phyloP scores from a whole-genome alignment of 371 early-diverging fungal genomes.

The Gilbertella persicaria region DNA sequence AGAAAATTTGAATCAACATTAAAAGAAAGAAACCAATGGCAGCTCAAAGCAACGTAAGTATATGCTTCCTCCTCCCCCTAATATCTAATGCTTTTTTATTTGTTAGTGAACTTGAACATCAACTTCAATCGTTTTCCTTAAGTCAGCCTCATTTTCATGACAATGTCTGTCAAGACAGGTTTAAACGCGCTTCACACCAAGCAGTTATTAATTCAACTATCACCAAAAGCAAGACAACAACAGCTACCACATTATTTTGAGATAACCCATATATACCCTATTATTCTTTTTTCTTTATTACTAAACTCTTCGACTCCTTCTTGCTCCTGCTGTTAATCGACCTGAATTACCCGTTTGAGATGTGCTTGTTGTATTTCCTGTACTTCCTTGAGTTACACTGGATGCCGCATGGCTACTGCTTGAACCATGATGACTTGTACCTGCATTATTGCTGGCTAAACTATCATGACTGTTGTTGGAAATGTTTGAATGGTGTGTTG shows the following conservation, averaged over 20 bases:
- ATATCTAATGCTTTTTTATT: neutral
- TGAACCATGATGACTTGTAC: neutral
- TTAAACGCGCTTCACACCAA: neutral
- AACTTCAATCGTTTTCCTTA: neutral
- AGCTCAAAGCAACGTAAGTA: slow-evolving; percentile 37
- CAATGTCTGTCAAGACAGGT: neutral
- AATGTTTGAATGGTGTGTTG: neutral
- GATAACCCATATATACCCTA: neutral
- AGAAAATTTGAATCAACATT: slow-evolving; percentile 31
- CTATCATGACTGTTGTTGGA: neutral
- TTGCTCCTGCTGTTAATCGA: neutral
- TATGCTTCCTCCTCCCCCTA: neutral
- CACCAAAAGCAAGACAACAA: neutral
- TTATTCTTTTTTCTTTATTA: neutral
- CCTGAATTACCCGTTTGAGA: neutral
- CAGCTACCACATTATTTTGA: neutral
- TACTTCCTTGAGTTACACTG: neutral
- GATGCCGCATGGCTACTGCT: no score
- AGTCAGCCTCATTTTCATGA: neutral
- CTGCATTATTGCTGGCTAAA: neutral
- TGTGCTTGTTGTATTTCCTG: neutral
- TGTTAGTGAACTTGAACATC: slow-evolving; percentile 17
- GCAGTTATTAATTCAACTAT: neutral
- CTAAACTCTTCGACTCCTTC: slow-evolving; percentile 17
- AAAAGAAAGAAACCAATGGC: slow-evolving; percentile 43